Percentiles rank a stretch among this genome's conserved stretches.
These are phyloP conservation scores for Lagenaria siceraria DNA, from an alignment of 306 rosid species.

Conservation along the genomic window DNA sequence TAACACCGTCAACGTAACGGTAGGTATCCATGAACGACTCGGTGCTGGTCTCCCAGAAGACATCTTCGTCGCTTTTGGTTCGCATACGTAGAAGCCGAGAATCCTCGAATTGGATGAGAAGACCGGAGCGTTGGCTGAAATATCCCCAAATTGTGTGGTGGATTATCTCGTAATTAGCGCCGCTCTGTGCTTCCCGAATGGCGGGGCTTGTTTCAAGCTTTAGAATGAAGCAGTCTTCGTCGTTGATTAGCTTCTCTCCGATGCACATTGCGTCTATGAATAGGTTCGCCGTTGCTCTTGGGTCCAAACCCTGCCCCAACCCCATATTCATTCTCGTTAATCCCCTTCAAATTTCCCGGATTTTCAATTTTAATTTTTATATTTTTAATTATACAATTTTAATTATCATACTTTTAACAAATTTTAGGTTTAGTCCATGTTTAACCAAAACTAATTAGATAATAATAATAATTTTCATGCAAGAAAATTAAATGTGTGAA, in stretches of 20 bases:
- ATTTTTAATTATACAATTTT: too few species aligned
- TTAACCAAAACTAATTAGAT: too few species aligned
- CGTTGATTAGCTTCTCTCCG: slow-evolving; percentile 71
- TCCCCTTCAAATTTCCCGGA: too few species aligned
- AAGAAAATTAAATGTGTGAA: too few species aligned
- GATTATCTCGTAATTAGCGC: slow-evolving; percentile 52
- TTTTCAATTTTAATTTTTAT: too few species aligned
- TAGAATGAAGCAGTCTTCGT: slow-evolving; percentile 69
- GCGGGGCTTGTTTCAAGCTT: slow-evolving; percentile 73
- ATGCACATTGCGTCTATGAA: slow-evolving; percentile 72
- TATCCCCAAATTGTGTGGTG: slow-evolving; percentile 93
- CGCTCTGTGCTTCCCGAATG: slow-evolving; percentile 55
- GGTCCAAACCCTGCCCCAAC: slow-evolving; percentile 62
- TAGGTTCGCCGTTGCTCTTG: slow-evolving; percentile 74
- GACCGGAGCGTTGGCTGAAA: slow-evolving; percentile 90
- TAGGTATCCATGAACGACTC: slow-evolving; percentile 72
- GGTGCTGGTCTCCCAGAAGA: slow-evolving; percentile 90
- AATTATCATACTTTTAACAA: too few species aligned
- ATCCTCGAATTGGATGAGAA: slow-evolving; percentile 69
- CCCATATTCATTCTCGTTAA: too few species aligned
- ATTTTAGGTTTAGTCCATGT: too few species aligned
- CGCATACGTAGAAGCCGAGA: slow-evolving; percentile 62
- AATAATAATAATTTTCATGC: too few species aligned
- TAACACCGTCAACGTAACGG: slow-evolving; percentile 61
- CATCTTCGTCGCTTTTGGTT: slow-evolving; percentile 50